Base-by-base conservation (phyloP, 2,329 filamentous ascomycete species). In the Xylaria sp. region DNA sequence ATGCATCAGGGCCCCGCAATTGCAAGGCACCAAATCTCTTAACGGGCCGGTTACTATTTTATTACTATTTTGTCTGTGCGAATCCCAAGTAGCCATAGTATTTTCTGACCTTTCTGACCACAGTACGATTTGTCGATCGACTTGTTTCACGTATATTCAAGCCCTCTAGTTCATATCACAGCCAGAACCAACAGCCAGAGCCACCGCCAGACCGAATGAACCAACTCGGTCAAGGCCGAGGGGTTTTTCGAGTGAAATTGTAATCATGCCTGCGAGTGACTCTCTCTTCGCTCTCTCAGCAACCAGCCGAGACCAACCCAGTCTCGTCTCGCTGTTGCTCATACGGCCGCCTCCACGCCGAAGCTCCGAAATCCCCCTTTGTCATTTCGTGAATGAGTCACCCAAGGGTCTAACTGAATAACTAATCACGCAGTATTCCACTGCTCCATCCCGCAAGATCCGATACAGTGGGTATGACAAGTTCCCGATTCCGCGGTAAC, bases 11-110 rank as follows among this genome's bases (percentile, higher is more conserved):
- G 59, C 53, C 63, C 64, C 65, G 65, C 65, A 63, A 36, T 48
- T 36, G 33, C 54, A 66, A 68, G 63, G 66, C 62, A 58, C 49
- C 59, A 54, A 17, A 17, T 33, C 28, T 20, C 56, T 64, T 61
- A 72, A 70, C 70, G 70, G 70, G 33, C 70, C 70, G 70, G 40
- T 72, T 72, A 72, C 70, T 70, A 62, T 66, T 70, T 67, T 56
- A n/a, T 38, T 66, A n/a, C 54, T 58, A 58, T 42, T 58, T n/a
- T 42, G 36, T 68, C 46, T 64, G 54, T 62, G 42, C 53, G 59
- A 68, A 65, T 63, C 56, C 28, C 28, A 10, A 38, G n/a, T n/a
- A 13, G 44, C n/a, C 44, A 54, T 53, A 42, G 59, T 36, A 57
- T 26, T 13, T 53, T 33, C 33, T 33, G 33, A 33, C 33, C 33